phyloP scores from a whole-genome alignment of 345 rosid genomes.

The Sapria himalayana region DNA sequence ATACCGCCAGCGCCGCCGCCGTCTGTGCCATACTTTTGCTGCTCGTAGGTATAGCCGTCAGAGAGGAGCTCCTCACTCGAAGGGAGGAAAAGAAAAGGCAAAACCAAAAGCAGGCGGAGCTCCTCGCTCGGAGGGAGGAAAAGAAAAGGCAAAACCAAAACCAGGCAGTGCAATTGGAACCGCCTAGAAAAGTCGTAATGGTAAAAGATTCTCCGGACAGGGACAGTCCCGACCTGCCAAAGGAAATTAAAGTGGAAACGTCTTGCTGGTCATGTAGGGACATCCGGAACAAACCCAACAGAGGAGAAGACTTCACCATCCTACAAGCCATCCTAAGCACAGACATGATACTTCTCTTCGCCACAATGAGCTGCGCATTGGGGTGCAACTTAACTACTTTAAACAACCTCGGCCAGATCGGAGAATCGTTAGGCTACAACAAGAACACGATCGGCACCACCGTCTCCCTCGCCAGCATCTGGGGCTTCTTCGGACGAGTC shows the following conservation, averaged over 20 bases:
- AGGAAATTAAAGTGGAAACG: too few relatives aligned
- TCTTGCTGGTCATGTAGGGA: background rate
- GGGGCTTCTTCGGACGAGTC: conserved; percentile 12
- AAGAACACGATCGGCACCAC: conserved; percentile 4
- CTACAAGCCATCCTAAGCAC: conserved; percentile 12
- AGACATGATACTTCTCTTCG: conserved; percentile 10
- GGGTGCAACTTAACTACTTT: conserved; percentile 10
- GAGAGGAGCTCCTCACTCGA: conserved; percentile 2
- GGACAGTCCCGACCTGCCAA: too few relatives aligned
- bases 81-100: background rate
- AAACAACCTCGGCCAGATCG: conserved; percentile 12
- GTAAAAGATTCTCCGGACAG: background rate
- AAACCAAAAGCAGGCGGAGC: background rate
- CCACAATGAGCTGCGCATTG: conserved; percentile 6
- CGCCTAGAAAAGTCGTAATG: background rate
- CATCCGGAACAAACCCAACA: background rate
- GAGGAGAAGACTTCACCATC: conserved; percentile 12
- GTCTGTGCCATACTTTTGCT: background rate
- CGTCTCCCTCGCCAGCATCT: conserved; percentile 13
- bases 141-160: background rate
- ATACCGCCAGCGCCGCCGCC: background rate
- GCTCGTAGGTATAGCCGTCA: background rate
- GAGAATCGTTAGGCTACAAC: conserved; percentile 9
- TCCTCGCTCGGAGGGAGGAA: background rate
- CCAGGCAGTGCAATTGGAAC: background rate